These are phyloP conservation scores for Alliaria petiolata DNA, from an alignment of 345 rosid species.

Conservation along the genomic window DNA sequence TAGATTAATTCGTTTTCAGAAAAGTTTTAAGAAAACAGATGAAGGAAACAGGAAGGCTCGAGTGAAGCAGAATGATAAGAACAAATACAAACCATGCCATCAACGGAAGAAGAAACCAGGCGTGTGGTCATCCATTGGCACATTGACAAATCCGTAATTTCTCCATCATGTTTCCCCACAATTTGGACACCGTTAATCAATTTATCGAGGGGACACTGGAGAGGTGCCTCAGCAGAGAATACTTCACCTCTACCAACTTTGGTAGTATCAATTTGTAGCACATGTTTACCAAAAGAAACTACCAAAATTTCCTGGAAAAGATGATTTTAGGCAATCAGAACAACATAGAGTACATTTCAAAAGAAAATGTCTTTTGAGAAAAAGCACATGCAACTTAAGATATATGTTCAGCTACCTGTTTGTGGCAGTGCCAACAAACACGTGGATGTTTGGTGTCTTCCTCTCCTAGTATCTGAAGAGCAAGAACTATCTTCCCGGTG, in stretches of 20 bases:
- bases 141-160: slow-evolving; percentile 92
- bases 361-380: background rate
- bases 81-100: slow-evolving; percentile 74
- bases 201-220: slow-evolving; percentile 58
- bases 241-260: slow-evolving; percentile 62
- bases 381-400: background rate
- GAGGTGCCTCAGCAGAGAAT: slow-evolving; percentile 71
- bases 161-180: slow-evolving; percentile 89
- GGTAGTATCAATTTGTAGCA: slow-evolving; percentile 68
- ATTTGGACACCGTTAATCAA: slow-evolving; percentile 73
- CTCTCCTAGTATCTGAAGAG: slow-evolving; percentile 60
- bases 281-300: slow-evolving; percentile 66
- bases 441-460: slow-evolving; percentile 63
- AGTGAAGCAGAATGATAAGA: background rate
- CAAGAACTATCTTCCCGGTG: slow-evolving; percentile 52
- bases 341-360: background rate
- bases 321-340: slow-evolving; percentile 1
- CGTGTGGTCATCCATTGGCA: slow-evolving; percentile 87
- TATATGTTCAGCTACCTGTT: slow-evolving; percentile 69
- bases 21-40: background rate
- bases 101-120: slow-evolving; percentile 80
- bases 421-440: slow-evolving; percentile 93
- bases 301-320: slow-evolving; percentile 81
- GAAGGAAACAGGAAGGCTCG: background rate
- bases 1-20: background rate